Conservation (phyloP, 208 protist genomes). For the Wallacemonas sp. region DNA sequence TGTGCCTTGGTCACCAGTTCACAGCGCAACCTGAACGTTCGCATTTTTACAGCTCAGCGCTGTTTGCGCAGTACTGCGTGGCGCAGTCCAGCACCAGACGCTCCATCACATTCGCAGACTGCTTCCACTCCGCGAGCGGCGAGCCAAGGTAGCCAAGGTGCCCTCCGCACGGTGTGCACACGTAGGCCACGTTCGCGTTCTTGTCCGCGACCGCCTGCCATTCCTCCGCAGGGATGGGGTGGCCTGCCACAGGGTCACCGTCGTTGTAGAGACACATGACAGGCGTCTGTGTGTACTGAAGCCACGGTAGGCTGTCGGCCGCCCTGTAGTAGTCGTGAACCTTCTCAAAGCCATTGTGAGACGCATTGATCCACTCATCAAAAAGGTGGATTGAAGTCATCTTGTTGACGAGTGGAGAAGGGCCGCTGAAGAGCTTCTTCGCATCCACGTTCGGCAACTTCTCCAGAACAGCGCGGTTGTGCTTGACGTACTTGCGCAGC, state of each 20-base stretch:
- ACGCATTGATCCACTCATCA: slow-evolving; percentile 32
- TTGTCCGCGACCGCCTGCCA: slow-evolving; percentile 21
- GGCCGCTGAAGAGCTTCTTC: slow-evolving; percentile 18
- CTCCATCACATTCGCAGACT: slow-evolving; percentile 25
- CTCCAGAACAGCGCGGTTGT: slow-evolving; percentile 23
- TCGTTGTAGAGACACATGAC: slow-evolving; percentile 22
- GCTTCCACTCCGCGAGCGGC: slow-evolving; percentile 26
- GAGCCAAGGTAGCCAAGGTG: slow-evolving; percentile 42
- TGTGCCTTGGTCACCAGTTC: too few species aligned
- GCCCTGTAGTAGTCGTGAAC: slow-evolving; percentile 33
- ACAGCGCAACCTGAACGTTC: too few species aligned
- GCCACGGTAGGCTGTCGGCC: slow-evolving; percentile 20
- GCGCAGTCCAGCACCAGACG: slow-evolving; percentile 15
- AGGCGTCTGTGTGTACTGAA: slow-evolving; percentile 16
- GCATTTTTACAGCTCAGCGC: slow-evolving; percentile 10
- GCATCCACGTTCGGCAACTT: slow-evolving; percentile 23
- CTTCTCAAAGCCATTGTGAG: slow-evolving; percentile 33
- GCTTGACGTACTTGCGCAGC: slow-evolving; percentile 25
- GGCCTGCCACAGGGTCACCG: slow-evolving; percentile 27
- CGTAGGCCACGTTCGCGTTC: slow-evolving; percentile 28
- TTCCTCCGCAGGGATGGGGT: slow-evolving; percentile 1
- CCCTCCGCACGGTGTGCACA: slow-evolving; percentile 32
- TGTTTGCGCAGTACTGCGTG: slow-evolving; percentile 10
- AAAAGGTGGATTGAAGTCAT: slow-evolving; percentile 21
- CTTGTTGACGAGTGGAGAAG: slow-evolving; percentile 4